Evolutionary conservation across 2,329 filamentous ascomycete species (phyloP).

Genomic region (Ascochyta lentis): DNA sequence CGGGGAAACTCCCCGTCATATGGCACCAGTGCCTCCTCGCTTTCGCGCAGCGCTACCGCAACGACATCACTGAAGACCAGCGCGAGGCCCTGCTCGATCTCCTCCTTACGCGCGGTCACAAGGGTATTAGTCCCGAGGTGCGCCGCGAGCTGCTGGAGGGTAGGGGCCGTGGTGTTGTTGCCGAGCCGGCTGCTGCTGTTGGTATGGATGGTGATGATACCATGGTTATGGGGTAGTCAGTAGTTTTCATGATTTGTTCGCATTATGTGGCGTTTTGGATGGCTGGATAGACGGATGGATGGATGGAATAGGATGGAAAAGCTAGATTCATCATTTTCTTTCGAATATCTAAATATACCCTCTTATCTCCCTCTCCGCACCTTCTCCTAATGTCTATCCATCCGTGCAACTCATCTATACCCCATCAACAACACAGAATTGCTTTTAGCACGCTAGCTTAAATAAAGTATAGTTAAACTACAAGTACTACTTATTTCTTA

Average conservation of each 20-base stretch:
- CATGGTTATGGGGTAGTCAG: conserved; percentile 68
- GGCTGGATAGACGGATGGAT: background rate
- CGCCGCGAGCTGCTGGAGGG: conserved; percentile 87
- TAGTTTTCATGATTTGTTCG: conserved; percentile 22
- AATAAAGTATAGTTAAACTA: no score
- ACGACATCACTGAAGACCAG: conserved; percentile 96
- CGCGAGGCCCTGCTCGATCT: conserved; percentile 89
- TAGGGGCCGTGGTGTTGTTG: conserved; percentile 77
- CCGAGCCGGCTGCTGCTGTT: conserved; percentile 62
- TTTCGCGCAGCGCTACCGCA: conserved; percentile 93
- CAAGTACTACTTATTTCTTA: no score
- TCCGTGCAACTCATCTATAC: no score
- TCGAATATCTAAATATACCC: no score
- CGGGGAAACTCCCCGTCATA: conserved; percentile 79
- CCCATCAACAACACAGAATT: no score
- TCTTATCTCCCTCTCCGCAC: no score
- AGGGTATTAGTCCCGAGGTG: conserved; percentile 88
- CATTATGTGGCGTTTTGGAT: background rate
- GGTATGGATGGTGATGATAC: conserved; percentile 84
- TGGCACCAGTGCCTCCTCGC: conserved; percentile 95
- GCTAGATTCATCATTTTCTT: no score
- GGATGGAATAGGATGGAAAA: no score
- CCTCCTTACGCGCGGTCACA: conserved; percentile 82
- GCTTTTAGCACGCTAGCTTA: no score
- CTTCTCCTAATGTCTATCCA: no score